phyloP scores from a whole-genome alignment of 768 basidiomycete genomes.

The Leccinum subtestaceum region DNA sequence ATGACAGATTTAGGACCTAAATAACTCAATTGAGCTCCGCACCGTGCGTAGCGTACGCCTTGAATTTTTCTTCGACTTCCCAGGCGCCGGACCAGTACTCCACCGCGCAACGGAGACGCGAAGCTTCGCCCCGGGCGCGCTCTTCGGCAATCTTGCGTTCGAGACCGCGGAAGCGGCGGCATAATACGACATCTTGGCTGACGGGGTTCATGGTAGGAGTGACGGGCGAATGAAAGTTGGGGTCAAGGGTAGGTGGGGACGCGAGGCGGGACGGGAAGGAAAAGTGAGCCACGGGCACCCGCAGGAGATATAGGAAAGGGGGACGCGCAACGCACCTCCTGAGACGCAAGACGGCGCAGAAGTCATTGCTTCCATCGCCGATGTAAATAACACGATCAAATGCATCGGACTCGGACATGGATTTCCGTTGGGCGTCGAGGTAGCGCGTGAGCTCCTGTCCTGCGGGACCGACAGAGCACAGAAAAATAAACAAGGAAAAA shows the following conservation, averaged over 20 bases:
- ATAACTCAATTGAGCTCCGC: background rate
- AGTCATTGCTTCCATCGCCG: slow-evolving; percentile 95
- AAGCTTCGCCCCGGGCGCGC: slow-evolving; percentile 37
- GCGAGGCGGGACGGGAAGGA: background rate
- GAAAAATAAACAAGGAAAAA: too few species aligned
- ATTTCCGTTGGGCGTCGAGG: slow-evolving; percentile 38
- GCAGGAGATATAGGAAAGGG: background rate
- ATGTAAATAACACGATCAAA: slow-evolving; percentile 86
- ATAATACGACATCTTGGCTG: slow-evolving; percentile 83
- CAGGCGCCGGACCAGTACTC: slow-evolving; percentile 92
- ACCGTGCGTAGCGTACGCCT: slow-evolving; percentile 6
- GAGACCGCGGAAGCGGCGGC: slow-evolving; percentile 74
- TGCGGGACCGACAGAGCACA: slow-evolving; percentile 25
- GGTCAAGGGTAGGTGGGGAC: background rate
- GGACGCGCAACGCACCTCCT: slow-evolving; percentile 48
- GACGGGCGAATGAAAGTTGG: background rate
- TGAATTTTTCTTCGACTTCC: slow-evolving; percentile 89
- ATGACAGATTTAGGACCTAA: background rate
- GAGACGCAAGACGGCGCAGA: slow-evolving; percentile 85
- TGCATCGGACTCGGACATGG: slow-evolving; percentile 27
- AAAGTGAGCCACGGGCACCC: background rate
- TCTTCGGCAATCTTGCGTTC: slow-evolving; percentile 76
- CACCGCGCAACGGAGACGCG: slow-evolving; percentile 69
- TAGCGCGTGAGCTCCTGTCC: slow-evolving; percentile 93
- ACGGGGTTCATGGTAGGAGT: background rate